These are phyloP conservation scores for Penicillium digitatum DNA, from an alignment of 2,329 filamentous ascomycete species.

Conservation along the genomic window DNA sequence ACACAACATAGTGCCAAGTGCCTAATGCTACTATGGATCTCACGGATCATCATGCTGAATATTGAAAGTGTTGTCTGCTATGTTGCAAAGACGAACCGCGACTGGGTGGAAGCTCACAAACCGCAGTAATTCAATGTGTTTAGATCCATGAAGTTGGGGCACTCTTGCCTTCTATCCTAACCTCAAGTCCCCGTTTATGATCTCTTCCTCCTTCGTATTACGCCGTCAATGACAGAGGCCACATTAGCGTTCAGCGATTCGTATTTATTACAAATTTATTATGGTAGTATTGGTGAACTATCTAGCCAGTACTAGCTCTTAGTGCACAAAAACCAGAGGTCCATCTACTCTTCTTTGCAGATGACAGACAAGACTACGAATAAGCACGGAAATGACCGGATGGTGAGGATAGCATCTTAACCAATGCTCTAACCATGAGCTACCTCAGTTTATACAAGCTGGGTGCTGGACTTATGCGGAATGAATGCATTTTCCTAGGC, in stretches of 20 bases:
- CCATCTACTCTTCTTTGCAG: not conserved
- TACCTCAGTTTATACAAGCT: not conserved
- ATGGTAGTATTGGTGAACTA: not conserved
- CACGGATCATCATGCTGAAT: not conserved
- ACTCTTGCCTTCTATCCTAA: too few relatives aligned
- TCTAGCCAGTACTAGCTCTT: not conserved
- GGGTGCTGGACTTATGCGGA: not conserved
- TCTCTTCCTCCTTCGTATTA: too few relatives aligned
- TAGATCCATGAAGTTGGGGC: not conserved
- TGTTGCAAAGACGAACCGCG: not conserved
- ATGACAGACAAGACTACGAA: not conserved
- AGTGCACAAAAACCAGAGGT: not conserved
- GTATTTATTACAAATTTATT: not conserved
- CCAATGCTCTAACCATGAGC: not conserved
- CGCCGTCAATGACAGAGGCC: not conserved
- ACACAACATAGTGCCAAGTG: not conserved
- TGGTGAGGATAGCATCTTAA: not conserved
- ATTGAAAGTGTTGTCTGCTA: not conserved
- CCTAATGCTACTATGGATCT: not conserved
- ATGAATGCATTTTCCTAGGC: not conserved
- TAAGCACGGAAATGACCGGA: not conserved
- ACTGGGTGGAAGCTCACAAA: not conserved
- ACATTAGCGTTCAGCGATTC: not conserved
- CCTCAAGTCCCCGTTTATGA: not conserved
- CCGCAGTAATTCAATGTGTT: not conserved